Evolutionary conservation across 106 monocot species (phyloP), one percentile per base, ranked within the genome.

Genomic region (Hemerocallis citrina): DNA sequence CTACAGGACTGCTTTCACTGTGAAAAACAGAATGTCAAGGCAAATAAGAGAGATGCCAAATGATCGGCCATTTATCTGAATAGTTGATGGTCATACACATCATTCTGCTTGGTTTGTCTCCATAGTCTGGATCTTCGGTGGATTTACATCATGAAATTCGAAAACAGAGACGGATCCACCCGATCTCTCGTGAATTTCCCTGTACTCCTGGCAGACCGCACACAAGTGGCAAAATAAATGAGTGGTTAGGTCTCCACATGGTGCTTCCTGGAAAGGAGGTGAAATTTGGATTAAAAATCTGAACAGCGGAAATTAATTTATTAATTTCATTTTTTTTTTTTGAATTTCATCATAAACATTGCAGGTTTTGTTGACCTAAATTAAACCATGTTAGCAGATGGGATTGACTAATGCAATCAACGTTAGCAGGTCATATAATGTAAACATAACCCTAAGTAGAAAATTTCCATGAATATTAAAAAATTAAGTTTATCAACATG

Each of bases 151-250:
- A 13, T 76, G 63, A 25, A 71, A 40, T 17, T 36, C 12, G 7
- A 72, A 45, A 68, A 60, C 63, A 44, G 71, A 63, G 28, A 28
- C 23, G 4, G 78, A 73, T 49, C 69, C 46, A 41, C 57, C 65
- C 1, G 83, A 68, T 52, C 89, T 79, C 65, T 89, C 80, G 1
- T 67, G 78, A 24, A 89, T 86, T 80, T 95, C 94, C 49, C 94
- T 68, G 78, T 81, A 89, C 69, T 95, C 94, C 70, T 89, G 94
- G 60, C 94, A 95, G 23, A 83, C 49, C 21, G 94, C 94, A 52
- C 94, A 95, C 25, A 74, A 50, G 62, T 95, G 94, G 65, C 94
- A 89, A 75, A 82, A 89, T 29, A 95, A 33, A 65, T 89, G 89
- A n/a, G 94, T 95, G 31, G 75, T 68, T 33, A 78, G 69, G 63